Evolutionary conservation across 2,329 filamentous ascomycete species (phyloP), one percentile per base, ranked within the genome.

Genomic region (Proliferodiscus dingleyae): DNA sequence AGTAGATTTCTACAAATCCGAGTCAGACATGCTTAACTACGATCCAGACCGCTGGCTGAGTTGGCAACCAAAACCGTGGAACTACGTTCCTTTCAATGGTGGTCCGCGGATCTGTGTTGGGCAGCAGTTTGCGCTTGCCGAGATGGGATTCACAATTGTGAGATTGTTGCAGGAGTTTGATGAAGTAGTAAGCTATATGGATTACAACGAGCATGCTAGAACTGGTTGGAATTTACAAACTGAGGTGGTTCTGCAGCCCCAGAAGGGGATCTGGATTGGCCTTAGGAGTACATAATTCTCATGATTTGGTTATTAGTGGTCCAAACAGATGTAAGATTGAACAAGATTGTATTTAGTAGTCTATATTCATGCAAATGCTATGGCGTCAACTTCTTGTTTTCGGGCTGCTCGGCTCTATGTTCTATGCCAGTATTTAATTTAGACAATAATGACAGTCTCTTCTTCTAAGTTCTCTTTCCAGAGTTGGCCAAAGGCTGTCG

Each of bases 21-120:
- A 38, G 5, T 22, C 7, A 2, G 30, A 49, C 43, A 36, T 34
- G 8, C 30, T 36, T 9, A 28, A 41, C 9, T 52, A 41, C 24
- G 16, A 23, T 4, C 46, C 49, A 6, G 49, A 49, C 18, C 39
- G 49, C 8, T 52, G 46, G 49, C 16, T 39, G n/a, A 18, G 33
- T 8, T 21, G 19, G 16, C 22, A 22, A 22, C 22, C 37, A 9
- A 38, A 33, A 9, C 75, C 77, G 1, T 46, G 43, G 46, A 18
- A 36, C 3, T 50, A 39, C 26, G 23, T 46, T 4, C 45, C 45
- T 3, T 51, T 48, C 23, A 46, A 41, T 34, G 41, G 49, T 8
- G 45, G 49, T 2, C 45, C 45, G 3, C 28, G 45, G 18, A 39
- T 45, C 5, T 51, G 49, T 39, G 77, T 87, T 49, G 83, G 84